A percentile compares a stretch with the other conserved stretches of the same genome.
phyloP scores from a whole-genome alignment of 305 asterid genomes.

The Solanum hybrid region DNA sequence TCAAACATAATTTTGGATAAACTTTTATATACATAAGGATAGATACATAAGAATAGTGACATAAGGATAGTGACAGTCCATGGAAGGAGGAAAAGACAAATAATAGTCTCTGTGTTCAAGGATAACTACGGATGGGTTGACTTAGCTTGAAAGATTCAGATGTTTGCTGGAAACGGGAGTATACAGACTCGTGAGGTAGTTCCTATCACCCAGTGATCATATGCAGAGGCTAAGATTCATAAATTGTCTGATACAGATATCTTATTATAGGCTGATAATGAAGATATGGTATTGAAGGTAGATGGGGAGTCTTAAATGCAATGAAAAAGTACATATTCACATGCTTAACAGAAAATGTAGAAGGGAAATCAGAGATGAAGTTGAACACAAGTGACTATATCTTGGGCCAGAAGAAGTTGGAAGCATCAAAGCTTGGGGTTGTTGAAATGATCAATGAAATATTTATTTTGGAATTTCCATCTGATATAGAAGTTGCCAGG shows the following conservation, averaged over 20 bases:
- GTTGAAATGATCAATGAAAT: neutral
- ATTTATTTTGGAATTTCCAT: neutral
- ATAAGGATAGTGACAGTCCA: neutral
- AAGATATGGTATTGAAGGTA: neutral
- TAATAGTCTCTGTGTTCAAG: neutral
- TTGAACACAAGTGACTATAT: neutral
- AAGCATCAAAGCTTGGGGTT: neutral
- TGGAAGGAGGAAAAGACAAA: neutral
- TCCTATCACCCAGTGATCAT: too few species aligned
- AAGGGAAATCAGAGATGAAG: neutral
- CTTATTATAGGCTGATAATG: neutral
- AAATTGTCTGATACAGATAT: too few species aligned
- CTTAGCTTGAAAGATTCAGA: neutral
- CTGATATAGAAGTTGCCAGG: neutral
- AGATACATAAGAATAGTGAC: too few species aligned
- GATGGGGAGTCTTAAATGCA: neutral
- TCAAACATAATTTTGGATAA: neutral
- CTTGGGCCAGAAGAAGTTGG: neutral
- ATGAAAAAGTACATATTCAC: neutral
- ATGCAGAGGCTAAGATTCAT: too few species aligned
- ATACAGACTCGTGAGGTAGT: neutral
- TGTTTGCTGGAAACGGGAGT: neutral
- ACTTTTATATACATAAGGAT: neutral
- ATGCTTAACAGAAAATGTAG: neutral
- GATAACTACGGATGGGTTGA: neutral